A percentile compares a stretch with the other conserved stretches of the same genome.
Evolutionary conservation across 2,329 filamentous ascomycete species (phyloP).

Genomic region (Tolypocladium paradoxum): DNA sequence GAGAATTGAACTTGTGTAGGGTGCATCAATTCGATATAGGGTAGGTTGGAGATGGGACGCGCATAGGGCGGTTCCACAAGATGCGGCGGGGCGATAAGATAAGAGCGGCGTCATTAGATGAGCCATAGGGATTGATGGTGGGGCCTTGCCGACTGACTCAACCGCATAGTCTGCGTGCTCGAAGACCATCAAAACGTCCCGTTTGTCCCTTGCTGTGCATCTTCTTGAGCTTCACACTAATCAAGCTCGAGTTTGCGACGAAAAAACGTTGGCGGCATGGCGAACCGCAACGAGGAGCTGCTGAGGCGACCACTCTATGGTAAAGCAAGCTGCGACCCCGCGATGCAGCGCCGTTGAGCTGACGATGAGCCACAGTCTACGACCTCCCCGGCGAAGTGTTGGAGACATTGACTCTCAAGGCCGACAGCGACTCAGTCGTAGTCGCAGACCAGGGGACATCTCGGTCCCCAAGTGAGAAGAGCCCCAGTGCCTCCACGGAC

Average conservation of each 20-base stretch:
- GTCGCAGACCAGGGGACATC: slow-evolving; percentile 10
- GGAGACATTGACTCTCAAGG: slow-evolving; percentile 46
- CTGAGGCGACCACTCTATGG: slow-evolving; percentile 41
- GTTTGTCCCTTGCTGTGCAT: neutral
- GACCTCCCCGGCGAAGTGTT: slow-evolving; percentile 70
- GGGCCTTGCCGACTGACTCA: neutral
- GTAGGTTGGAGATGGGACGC: neutral
- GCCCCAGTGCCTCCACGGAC: slow-evolving; percentile 18
- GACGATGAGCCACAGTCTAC: slow-evolving; percentile 50
- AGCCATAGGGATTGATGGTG: neutral
- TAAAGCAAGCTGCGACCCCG: slow-evolving; percentile 12
- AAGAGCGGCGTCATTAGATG: neutral
- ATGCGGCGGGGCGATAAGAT: neutral
- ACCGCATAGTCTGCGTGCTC: neutral
- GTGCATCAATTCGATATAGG: neutral
- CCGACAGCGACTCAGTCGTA: slow-evolving; percentile 17
- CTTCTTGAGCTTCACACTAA: neutral
- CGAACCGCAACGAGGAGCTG: slow-evolving; percentile 26
- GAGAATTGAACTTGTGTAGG: neutral
- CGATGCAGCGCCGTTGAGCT: neutral
- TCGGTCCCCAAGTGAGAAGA: slow-evolving; percentile 12
- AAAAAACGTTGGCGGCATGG: slow-evolving; percentile 10
- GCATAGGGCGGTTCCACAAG: no score
- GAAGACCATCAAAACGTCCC: neutral
- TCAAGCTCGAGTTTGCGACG: neutral